Base-by-base conservation (phyloP, 2,329 filamentous ascomycete genomes). In the Paecilomyces formosus region DNA sequence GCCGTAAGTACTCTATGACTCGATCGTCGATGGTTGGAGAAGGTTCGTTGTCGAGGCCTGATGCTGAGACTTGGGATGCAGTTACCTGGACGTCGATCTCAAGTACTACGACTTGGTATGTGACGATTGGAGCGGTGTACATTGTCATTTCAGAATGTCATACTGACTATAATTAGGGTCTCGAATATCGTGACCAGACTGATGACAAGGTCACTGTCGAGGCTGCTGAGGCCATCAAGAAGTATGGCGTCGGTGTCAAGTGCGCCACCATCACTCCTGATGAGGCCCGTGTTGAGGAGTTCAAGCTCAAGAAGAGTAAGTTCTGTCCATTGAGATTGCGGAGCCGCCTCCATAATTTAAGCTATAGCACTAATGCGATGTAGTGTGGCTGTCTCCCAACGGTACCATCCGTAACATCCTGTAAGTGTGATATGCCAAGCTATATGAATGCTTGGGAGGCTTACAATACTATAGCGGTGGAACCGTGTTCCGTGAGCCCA, bases 251-350 rank as follows among this genome's bases (percentile, higher is more conserved):
- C 57, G 94, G 93, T 77, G 91, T 99, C 81, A 99, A 99, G 84
- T 99, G 94, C 78, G 94, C 94, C 65, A 99, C 94, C 75, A 99
- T 99, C 80, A 99, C 94, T 51, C 94, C 94, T 45, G 94, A 99
- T 75, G 94, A 99, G 85, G 88, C 86, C 64, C 88, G 94, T 74
- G 93, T 99, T 30, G 85, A 97, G 82, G 94, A 97, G 79, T 99
- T 97, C 79, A 92, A 97, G 75, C 85, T 99, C 68, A 99, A 97
- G 89, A 88, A 97, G 82, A 97, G 89, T 92, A 79, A 76, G 87
- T 67, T 57, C 35, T n/a, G 39, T 54, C 22, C 26, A 54, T 45
- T 18, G 76, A 39, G 12, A n/a, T 52, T 50, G 28, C 30, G 15
- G 13, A 45, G 18, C 15, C 61, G 33, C 8, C 35, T 45, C 8